phyloP scores from a whole-genome alignment of 805 yeast species.

The Ogataea nitratoaversa region DNA sequence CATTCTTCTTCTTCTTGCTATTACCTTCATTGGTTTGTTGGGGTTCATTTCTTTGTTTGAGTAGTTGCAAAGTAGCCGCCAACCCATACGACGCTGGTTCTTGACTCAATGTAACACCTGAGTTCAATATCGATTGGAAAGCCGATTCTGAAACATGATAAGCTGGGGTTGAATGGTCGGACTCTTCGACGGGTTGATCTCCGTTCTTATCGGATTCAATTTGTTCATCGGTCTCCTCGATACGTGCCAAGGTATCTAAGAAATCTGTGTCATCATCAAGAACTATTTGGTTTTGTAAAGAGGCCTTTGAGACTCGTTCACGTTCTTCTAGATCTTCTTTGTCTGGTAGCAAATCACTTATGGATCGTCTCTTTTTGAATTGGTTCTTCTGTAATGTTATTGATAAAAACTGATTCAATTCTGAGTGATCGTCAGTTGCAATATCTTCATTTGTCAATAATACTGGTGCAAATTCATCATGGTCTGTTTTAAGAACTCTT shows the following conservation, averaged over 20 bases:
- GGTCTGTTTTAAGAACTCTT: constrained; percentile 17
- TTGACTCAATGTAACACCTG: not conserved
- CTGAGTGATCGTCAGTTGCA: constrained; percentile 22
- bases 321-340: no score
- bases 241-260: no score
- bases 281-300: constrained; percentile 14
- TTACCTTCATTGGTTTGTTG: no score
- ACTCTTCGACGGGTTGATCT: not conserved
- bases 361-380: constrained; percentile 12
- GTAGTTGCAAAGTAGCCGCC: constrained; percentile 33
- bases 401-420: constrained; percentile 26
- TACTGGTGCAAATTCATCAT: constrained; percentile 23
- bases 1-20: not conserved
- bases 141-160: constrained; percentile 1
- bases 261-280: constrained; percentile 37
- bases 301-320: no score
- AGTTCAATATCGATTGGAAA: constrained; percentile 9
- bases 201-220: not conserved
- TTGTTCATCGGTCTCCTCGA: no score
- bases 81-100: constrained; percentile 25
- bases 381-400: constrained; percentile 27
- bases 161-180: not conserved
- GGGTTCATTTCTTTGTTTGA: no score
- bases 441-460: constrained; percentile 25
- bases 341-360: not conserved